Evolutionary conservation across 805 yeast genomes (phyloP), one percentile per base, ranked within the genome.

Genomic region (Kluyveromyces dobzhanskii): DNA sequence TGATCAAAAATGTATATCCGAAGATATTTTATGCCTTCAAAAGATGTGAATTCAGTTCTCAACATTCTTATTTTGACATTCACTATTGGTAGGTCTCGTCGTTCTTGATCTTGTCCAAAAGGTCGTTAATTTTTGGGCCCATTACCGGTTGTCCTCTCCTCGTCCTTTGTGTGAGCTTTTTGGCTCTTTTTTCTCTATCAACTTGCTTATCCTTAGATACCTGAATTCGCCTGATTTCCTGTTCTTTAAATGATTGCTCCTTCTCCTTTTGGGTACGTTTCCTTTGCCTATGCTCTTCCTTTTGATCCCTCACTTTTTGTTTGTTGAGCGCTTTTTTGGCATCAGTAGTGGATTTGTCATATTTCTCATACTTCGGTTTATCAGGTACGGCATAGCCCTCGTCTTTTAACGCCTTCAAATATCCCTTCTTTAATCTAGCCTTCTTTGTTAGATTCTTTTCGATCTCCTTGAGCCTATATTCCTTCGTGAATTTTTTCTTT

Each of bases 91-190:
- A 59, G 3, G 57, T 52, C 24, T 59, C 60, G 45, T 75, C 79
- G 21, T 61, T 61, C 53, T 75, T 78, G 44, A 88, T 84, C 59
- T 86, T 85, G 39, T 82, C 92, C 35, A 88, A 67, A 32, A 88
- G 65, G 49, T 77, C 75, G 40, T 76, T 80, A 42, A 88, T 85
- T 59, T 94, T 75, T 12, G 95, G 94, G 0, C 86, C 95, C 90
- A 88, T 85, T 32, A 75, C 61, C 2, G 97, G 97, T 58, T 88
- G 97, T 0, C 97, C 97, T 3, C 65, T 55, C 50, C 69, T 68
- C 1, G 95, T 88, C 44, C 67, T 78, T 42, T 71, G 67, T 7
- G 68, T 62, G 37, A 79, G 48, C 17, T 51, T 56, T 42, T 71
- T 67, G 21, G 70, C 65, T 48, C 70, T 72, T 25, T 50, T 64